Conservation (phyloP, 2,329 filamentous ascomycete genomes). For the Juglanconis sp. region DNA sequence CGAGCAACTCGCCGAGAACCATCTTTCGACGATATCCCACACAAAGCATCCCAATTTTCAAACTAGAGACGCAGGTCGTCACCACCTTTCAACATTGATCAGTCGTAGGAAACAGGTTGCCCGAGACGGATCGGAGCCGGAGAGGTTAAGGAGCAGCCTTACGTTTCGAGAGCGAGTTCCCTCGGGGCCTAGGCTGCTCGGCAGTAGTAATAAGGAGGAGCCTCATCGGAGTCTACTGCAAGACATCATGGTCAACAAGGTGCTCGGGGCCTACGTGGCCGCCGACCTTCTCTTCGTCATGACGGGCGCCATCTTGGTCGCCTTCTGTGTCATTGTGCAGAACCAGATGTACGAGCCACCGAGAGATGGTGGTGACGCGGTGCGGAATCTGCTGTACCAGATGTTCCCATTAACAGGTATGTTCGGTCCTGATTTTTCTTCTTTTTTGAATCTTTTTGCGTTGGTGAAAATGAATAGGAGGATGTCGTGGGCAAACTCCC, state of each 20-base stretch:
- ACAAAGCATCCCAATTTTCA: conserved; percentile 8
- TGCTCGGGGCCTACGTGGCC: conserved; percentile 47
- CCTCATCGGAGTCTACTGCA: background rate
- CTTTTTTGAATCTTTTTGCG: no score
- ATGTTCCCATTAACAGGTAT: conserved; percentile 49
- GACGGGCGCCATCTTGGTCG: conserved; percentile 53
- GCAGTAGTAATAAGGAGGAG: conserved; percentile 3
- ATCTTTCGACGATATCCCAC: conserved; percentile 4
- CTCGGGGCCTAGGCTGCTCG: conserved; percentile 22
- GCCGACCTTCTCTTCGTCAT: conserved; percentile 50
- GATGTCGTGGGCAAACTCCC: background rate
- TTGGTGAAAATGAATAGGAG: background rate
- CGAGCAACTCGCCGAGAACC: conserved; percentile 7
- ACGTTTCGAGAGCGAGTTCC: conserved; percentile 8
- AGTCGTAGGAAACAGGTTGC: conserved; percentile 7
- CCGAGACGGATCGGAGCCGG: conserved; percentile 9
- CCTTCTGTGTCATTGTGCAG: conserved; percentile 52
- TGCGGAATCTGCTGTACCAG: conserved; percentile 50
- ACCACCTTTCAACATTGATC: conserved; percentile 19
- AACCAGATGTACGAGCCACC: conserved; percentile 42
- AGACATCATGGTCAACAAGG: conserved; percentile 51
- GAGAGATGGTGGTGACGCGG: conserved; percentile 44
- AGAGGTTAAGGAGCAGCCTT: conserved; percentile 20
- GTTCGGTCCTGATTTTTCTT: conserved; percentile 17
- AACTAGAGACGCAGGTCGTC: conserved; percentile 38